Evolutionary conservation across 805 yeast species (phyloP).

Genomic region (Schwanniomyces pseudopolymorphus): DNA sequence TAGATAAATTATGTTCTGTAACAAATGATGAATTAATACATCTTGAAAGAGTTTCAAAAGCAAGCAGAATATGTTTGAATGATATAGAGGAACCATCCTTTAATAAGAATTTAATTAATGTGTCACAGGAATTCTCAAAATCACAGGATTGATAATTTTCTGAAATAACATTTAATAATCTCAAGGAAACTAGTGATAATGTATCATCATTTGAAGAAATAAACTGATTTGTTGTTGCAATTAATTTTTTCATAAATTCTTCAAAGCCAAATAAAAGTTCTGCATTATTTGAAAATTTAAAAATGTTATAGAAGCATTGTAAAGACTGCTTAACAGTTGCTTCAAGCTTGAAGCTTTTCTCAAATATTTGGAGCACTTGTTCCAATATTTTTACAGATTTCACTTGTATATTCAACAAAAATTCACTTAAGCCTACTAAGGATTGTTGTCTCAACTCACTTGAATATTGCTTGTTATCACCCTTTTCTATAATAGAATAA

Average conservation of each 20-base stretch:
- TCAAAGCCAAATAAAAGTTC: constrained; percentile 8
- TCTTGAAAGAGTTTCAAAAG: constrained; percentile 2
- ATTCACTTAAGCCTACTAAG: constrained; percentile 23
- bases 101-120: constrained; percentile 1
- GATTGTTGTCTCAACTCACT: constrained; percentile 29
- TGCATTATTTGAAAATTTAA: constrained; percentile 7
- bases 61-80: constrained; percentile 2
- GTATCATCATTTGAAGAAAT: constrained; percentile 28
- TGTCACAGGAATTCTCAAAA: neutral
- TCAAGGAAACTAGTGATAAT: constrained; percentile 20
- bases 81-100: constrained; percentile 2
- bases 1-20: neutral
- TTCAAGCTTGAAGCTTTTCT: constrained; percentile 24
- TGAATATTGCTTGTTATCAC: constrained; percentile 22
- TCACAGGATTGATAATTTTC: constrained; percentile 1
- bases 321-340: constrained; percentile 24
- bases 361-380: constrained; percentile 13
- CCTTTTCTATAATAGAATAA: constrained; percentile 16
- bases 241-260: constrained; percentile 15
- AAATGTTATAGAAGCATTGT: constrained; percentile 21
- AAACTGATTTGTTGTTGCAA: constrained; percentile 17
- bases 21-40: neutral
- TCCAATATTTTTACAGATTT: constrained; percentile 9
- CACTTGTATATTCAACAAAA: constrained; percentile 10
- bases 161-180: constrained; percentile 12